Conservation (phyloP, 495 filamentous ascomycete species). For the Recurvomyces mirabilis region DNA sequence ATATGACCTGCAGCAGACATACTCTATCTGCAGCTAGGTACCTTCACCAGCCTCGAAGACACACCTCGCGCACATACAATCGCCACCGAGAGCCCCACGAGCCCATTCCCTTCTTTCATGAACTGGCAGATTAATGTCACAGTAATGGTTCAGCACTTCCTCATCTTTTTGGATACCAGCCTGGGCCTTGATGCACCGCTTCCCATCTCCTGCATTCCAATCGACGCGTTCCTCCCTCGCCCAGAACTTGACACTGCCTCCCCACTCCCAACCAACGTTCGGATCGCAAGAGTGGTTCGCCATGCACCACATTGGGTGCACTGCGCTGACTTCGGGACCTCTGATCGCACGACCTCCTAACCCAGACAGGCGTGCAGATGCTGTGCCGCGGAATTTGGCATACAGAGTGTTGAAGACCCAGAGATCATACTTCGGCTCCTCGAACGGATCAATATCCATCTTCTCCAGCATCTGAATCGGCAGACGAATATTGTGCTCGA, state of each 20-base stretch:
- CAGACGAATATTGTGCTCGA: slow-evolving; percentile 68
- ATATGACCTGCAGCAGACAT: too few species aligned
- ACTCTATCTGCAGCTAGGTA: too few species aligned
- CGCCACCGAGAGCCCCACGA: slow-evolving; percentile 16
- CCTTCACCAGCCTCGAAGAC: slow-evolving; percentile 7
- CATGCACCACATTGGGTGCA: slow-evolving; percentile 63
- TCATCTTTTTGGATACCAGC: slow-evolving; percentile 52
- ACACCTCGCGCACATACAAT: slow-evolving; percentile 18
- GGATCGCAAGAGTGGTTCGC: slow-evolving; percentile 94
- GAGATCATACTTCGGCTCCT: slow-evolving; percentile 56
- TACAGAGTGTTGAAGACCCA: slow-evolving; percentile 93
- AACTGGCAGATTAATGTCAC: slow-evolving; percentile 70
- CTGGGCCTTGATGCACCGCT: slow-evolving; percentile 19
- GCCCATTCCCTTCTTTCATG: slow-evolving; percentile 54
- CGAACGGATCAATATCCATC: slow-evolving; percentile 82
- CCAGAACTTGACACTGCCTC: slow-evolving; percentile 64
- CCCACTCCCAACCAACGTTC: slow-evolving; percentile 91
- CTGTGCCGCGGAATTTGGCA: slow-evolving; percentile 85
- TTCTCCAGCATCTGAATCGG: slow-evolving; percentile 80
- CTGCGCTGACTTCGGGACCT: slow-evolving; percentile 67
- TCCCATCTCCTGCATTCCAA: slow-evolving; percentile 25
- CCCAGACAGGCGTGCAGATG: slow-evolving; percentile 53
- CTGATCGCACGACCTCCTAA: slow-evolving; percentile 50
- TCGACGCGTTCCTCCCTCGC: slow-evolving; percentile 36
- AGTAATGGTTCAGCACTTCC: slow-evolving; percentile 89